These are phyloP conservation scores for Phytopythium litorale DNA, from an alignment of 352 stramenopile genomes.

Conservation along the genomic window DNA sequence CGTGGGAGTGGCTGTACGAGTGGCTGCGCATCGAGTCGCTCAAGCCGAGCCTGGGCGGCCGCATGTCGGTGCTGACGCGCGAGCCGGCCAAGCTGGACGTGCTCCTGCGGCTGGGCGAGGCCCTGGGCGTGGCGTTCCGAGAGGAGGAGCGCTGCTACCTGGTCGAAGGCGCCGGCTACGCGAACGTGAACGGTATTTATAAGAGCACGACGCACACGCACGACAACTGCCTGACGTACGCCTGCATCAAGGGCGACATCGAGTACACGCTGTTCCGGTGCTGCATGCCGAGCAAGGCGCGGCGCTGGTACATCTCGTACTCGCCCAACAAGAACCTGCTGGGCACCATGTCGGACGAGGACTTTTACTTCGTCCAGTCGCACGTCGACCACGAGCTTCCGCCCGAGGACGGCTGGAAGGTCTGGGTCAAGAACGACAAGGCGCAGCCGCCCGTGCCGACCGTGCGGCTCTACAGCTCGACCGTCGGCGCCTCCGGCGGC, in stretches of 20 bases:
- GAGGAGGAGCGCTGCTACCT: conserved; percentile 84
- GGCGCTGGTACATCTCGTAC: conserved; percentile 98
- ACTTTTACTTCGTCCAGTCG: conserved; percentile 85
- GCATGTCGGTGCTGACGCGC: conserved; percentile 52
- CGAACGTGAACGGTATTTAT: conserved; percentile 94
- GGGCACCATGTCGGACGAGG: conserved; percentile 82
- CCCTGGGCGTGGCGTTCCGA: conserved; percentile 54
- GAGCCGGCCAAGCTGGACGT: conserved; percentile 76
- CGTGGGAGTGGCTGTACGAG: conserved; percentile 86
- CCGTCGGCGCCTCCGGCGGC: conserved; percentile 33
- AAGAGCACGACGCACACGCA: conserved; percentile 74
- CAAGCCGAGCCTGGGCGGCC: conserved; percentile 70
- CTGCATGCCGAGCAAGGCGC: conserved; percentile 96
- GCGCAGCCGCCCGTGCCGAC: conserved; percentile 51
- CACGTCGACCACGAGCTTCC: conserved; percentile 78
- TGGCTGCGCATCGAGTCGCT: conserved; percentile 86
- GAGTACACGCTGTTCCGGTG: conserved; percentile 97
- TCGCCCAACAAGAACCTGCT: conserved; percentile 87
- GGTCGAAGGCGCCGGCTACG: conserved; percentile 87
- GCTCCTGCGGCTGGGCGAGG: conserved; percentile 59
- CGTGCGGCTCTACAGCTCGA: conserved; percentile 70
- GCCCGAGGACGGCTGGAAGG: conserved; percentile 77
- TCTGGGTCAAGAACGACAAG: conserved; percentile 88
- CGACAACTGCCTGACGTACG: conserved; percentile 75
- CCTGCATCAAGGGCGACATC: conserved; percentile 54